Percentiles rank a stretch among this genome's conserved stretches.
phyloP scores from a whole-genome alignment of 345 rosid species.

The Pistacia atlantica region DNA sequence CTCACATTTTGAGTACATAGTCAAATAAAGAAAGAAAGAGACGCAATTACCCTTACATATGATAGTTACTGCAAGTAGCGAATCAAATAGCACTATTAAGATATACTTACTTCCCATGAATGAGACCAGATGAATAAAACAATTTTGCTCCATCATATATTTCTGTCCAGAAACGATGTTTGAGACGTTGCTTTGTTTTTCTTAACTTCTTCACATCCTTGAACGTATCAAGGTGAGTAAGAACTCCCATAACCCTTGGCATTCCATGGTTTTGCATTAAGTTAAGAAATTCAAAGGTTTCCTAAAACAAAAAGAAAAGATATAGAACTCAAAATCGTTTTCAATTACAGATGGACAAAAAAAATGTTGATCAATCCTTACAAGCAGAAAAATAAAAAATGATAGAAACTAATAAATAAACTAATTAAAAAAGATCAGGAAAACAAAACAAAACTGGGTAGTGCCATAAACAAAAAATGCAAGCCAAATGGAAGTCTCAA shows the following conservation, averaged over 20 bases:
- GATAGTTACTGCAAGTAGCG: not conserved
- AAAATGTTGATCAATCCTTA: not conserved
- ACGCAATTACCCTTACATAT: not conserved
- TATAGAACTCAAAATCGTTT: not conserved
- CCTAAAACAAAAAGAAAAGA: not conserved
- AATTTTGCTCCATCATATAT: constrained; percentile 91
- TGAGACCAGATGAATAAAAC: constrained; percentile 86
- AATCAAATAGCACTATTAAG: not conserved
- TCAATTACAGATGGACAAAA: not conserved
- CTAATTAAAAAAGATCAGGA: not conserved
- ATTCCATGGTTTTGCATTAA: too few species aligned
- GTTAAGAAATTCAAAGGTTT: too few species aligned
- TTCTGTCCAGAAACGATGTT: too few species aligned
- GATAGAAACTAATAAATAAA: not conserved
- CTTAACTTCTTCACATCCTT: too few species aligned
- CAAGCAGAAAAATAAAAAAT: not conserved
- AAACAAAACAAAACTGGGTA: not conserved
- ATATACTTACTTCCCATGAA: constrained; percentile 81
- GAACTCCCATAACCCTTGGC: too few species aligned
- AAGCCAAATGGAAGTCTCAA: not conserved
- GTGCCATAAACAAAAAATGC: not conserved
- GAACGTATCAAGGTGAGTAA: too few species aligned
- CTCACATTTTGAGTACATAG: constrained; percentile 83
- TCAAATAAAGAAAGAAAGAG: constrained; percentile 15
- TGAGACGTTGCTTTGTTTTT: too few species aligned